These are phyloP conservation scores for Talaromyces sp. DNA, from an alignment of 2,329 filamentous ascomycete genomes.

Conservation along the genomic window DNA sequence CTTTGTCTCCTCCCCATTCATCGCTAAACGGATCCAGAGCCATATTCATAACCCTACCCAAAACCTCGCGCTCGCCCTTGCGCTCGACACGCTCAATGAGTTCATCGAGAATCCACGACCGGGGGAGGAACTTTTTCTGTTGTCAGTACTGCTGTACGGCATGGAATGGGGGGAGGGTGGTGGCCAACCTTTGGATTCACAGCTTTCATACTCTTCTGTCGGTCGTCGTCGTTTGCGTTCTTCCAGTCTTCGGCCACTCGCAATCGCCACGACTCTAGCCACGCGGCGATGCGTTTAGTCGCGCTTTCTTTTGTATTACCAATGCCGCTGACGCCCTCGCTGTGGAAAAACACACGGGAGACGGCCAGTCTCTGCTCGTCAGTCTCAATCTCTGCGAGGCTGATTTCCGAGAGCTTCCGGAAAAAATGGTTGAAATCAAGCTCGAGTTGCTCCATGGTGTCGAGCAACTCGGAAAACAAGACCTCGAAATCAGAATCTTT, in stretches of 20 bases:
- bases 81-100: constrained; percentile 85
- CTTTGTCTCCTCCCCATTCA: constrained; percentile 53
- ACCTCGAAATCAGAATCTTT: constrained; percentile 72
- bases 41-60: constrained; percentile 77
- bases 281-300: constrained; percentile 64
- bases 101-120: constrained; percentile 90
- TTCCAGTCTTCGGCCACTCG: constrained; percentile 75
- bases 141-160: neutral
- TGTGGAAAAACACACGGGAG: constrained; percentile 74
- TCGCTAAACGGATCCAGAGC: constrained; percentile 80
- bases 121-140: constrained; percentile 67
- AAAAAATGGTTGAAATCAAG: constrained; percentile 96
- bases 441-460: constrained; percentile 74
- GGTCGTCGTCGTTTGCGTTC: constrained; percentile 55
- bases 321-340: constrained; percentile 60
- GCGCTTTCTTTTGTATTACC: constrained; percentile 60
- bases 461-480: constrained; percentile 76
- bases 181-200: constrained; percentile 71
- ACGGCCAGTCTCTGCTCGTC: constrained; percentile 59
- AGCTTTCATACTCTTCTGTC: constrained; percentile 70
- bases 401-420: constrained; percentile 66
- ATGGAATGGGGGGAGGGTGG: neutral
- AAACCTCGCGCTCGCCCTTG: constrained; percentile 71
- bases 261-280: constrained; percentile 74
- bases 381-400: constrained; percentile 59